Evolutionary conservation across 106 monocot genomes (phyloP), one percentile per base, ranked within the genome.

Genomic region (Chionographis japonica): DNA sequence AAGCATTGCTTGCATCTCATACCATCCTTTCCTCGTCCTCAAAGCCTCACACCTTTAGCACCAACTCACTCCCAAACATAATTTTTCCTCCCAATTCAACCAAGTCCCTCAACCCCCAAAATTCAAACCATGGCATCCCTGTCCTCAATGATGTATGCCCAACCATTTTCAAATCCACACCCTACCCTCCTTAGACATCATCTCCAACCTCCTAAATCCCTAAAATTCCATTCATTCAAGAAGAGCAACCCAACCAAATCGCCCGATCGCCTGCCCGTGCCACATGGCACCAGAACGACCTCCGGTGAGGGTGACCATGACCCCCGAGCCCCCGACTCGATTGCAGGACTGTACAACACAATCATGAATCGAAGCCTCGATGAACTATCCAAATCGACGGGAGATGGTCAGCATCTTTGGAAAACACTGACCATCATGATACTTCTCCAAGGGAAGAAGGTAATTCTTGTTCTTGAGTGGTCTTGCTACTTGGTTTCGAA

Each of bases 1-100:
- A 36, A 52, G 56, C 43, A 57, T 77, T 77, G 77, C 70, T 77
- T 77, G 27, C 57, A 50, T 18, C 1, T 14, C 52, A 63, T 70
- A 71, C 71, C 51, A 77, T 77, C 69, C 77, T 65, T 77, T 77
- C 10, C 77, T 71, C 71, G 52, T 56, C 58, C 52, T 70, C 18
- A 39, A 50, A 40, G 50, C 49, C 38, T 50, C 63, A 56, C 6
- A 43, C 50, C n/a, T 41, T 35, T 5, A 56, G 9, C 2, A 4
- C 13, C 27, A 50, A 1, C 37, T 42, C 1, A 2, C 0, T 20
- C 41, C 13, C 6, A 13, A 15, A 15, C 42, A 20, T 12, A 27
- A 18, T n/a, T 4, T 8, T 12, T 6, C 4, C 56, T 8, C 63
- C 46, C 40, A 10, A 15, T 12, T 6, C 62, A 2, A 17, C 15